A percentile compares a stretch with the other conserved stretches of the same genome.
Conservation (phyloP, 306 rosid species). For the Cucumis cinereus region DNA sequence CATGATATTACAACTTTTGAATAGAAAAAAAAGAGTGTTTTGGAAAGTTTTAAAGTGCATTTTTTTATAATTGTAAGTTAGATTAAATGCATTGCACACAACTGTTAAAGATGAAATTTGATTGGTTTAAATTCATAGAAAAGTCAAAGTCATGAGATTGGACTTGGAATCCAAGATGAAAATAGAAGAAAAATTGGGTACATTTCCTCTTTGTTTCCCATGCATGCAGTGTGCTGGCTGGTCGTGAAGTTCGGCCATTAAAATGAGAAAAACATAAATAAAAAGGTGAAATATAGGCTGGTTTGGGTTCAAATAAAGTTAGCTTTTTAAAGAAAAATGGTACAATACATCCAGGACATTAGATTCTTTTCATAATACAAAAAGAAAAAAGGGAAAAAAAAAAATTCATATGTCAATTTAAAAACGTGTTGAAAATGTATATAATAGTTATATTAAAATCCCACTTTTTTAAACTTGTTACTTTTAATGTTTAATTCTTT, state of each 20-base stretch:
- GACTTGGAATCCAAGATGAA: slow-evolving; percentile 10
- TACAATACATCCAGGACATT: not conserved
- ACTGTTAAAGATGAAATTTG: not conserved
- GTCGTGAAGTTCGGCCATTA: not conserved
- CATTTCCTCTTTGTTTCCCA: not conserved
- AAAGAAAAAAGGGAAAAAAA: too few species aligned
- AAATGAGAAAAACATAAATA: not conserved
- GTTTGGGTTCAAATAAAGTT: not conserved
- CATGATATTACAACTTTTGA: too few species aligned
- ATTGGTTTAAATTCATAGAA: not conserved
- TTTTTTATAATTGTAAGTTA: too few species aligned
- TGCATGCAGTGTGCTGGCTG: slow-evolving; percentile 22
- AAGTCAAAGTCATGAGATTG: slow-evolving; percentile 18
- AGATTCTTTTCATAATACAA: slow-evolving; percentile 2
- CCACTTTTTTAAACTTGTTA: not conserved
- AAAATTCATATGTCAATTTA: not conserved
- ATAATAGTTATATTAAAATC: not conserved
- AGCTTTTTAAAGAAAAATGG: not conserved
- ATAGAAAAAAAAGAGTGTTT: too few species aligned
- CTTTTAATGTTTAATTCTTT: not conserved
- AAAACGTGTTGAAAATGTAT: not conserved
- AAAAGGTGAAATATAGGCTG: not conserved
- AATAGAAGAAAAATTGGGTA: slow-evolving; percentile 6
- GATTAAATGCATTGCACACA: not conserved
- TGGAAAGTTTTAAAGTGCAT: too few species aligned